Base-by-base conservation (phyloP, 345 rosid species). In the Excoecaria cochinchinensis region DNA sequence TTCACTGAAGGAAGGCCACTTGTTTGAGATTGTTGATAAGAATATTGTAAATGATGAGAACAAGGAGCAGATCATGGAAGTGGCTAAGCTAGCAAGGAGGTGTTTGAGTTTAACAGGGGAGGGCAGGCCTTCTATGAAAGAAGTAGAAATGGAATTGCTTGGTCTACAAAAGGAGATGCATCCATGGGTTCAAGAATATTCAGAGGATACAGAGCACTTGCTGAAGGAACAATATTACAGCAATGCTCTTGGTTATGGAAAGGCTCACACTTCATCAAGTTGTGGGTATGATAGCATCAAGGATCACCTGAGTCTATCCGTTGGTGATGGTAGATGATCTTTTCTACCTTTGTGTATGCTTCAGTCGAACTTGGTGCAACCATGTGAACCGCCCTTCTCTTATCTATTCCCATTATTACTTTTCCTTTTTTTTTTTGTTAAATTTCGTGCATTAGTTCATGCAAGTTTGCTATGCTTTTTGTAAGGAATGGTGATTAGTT, bases 71-170 rank as follows among this genome's bases (percentile, higher is more conserved):
- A 15, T 86, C 0, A 59, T 22, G 0, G 74, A 58, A 56, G 79
- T 67, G 12, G 77, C 76, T 0, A 21, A 38, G 66, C 0, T 84
- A 11, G 77, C 82, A 10, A 14, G 25, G 6, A 40, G 22, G 17
- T 87, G 90, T 50, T 70, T 82, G 78, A 81, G 39, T 75, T 81
- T 44, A 8, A 44, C 21, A 12, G 53, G 70, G 15, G 52, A 44
- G 16, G 17, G 42, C 10, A 66, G 36, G 40, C 86, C 88, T 17
- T 46, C 19, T 42, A 87, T 81, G 84, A 81, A 78, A 40, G 85
- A 83, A 83, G 85, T 85, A 16, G 82, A 83, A 42, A 74, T 62
- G 75, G 82, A 69, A 47, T 52, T 85, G 3, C 82, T 83, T 38
- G 69, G 57, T 1, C n/a, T 52, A 2, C n/a, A 16, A 52, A 2